Percentiles rank a stretch among this genome's conserved stretches.
phyloP scores from a whole-genome alignment of 768 basidiomycete species.

The Hygrocybe punicea region DNA sequence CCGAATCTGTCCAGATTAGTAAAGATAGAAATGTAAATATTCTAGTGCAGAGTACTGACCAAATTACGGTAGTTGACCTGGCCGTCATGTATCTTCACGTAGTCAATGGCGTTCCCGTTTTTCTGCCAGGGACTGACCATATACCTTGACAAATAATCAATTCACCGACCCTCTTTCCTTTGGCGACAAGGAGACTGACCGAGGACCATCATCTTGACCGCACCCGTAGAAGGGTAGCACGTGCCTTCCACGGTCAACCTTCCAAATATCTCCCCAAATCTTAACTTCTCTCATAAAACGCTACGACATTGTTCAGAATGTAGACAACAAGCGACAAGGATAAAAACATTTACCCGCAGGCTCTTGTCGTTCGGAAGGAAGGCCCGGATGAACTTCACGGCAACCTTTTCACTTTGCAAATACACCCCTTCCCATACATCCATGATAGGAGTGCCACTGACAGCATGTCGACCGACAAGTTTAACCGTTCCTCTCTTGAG shows the following conservation, averaged over 20 bases:
- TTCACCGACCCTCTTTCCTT: background rate
- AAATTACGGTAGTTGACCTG: conserved; percentile 42
- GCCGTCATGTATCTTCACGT: conserved; percentile 40
- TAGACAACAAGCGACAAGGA: background rate
- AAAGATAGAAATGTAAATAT: background rate
- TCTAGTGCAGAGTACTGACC: conserved; percentile 25
- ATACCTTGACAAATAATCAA: conserved; percentile 33
- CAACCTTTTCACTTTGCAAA: conserved; percentile 51
- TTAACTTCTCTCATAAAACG: conserved; percentile 53
- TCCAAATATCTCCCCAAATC: conserved; percentile 55
- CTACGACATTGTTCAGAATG: conserved; percentile 28
- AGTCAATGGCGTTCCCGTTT: conserved; percentile 49
- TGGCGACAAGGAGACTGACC: conserved; percentile 32
- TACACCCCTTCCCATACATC: conserved; percentile 56
- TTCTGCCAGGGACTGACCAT: conserved; percentile 59
- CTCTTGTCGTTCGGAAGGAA: conserved; percentile 47
- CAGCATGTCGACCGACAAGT: conserved; percentile 46
- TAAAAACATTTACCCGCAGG: conserved; percentile 34
- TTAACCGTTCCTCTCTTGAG: conserved; percentile 52
- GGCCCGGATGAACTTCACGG: conserved; percentile 53
- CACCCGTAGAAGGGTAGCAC: conserved; percentile 59
- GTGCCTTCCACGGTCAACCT: conserved; percentile 46
- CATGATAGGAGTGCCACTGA: conserved; percentile 50
- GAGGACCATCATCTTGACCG: conserved; percentile 52
- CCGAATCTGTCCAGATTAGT: conserved; percentile 36